Percentiles rank a stretch among this genome's conserved stretches.
Evolutionary conservation across 345 rosid genomes (phyloP).

Genomic region (Lenwebbia sp.): DNA sequence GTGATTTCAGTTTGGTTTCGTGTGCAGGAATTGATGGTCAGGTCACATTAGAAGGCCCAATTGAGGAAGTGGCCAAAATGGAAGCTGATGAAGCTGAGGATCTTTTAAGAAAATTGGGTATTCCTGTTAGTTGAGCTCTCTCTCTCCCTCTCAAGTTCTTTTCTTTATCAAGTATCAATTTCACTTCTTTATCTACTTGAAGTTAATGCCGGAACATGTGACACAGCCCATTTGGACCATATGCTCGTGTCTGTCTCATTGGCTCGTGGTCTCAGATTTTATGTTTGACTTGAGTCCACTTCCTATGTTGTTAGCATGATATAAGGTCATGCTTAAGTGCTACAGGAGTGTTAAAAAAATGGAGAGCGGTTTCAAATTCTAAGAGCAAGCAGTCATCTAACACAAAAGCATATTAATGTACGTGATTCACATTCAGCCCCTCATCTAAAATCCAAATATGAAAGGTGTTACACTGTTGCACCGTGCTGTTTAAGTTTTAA

Average conservation of each 20-base stretch:
- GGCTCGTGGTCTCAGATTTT: background rate
- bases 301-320: background rate
- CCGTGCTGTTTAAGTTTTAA: background rate
- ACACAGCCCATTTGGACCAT: background rate
- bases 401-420: background rate
- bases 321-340: background rate
- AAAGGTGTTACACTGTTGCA: background rate
- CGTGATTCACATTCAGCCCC: background rate
- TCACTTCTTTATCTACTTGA: background rate
- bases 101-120: slow-evolving; percentile 64
- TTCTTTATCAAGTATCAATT: background rate
- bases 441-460: background rate
- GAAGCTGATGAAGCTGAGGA: slow-evolving; percentile 61
- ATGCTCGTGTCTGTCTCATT: background rate
- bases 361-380: background rate
- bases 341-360: too few species aligned
- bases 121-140: slow-evolving; percentile 20
- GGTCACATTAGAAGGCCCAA: slow-evolving; percentile 66
- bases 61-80: slow-evolving; percentile 68
- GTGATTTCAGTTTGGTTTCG: background rate
- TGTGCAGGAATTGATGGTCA: slow-evolving; percentile 46
- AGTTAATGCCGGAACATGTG: background rate
- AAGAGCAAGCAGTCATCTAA: background rate
- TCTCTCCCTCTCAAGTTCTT: too few species aligned
- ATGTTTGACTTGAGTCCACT: background rate